Base-by-base conservation (phyloP, 1,139 yeast genomes). In the Petasospora rhodanensis region DNA sequence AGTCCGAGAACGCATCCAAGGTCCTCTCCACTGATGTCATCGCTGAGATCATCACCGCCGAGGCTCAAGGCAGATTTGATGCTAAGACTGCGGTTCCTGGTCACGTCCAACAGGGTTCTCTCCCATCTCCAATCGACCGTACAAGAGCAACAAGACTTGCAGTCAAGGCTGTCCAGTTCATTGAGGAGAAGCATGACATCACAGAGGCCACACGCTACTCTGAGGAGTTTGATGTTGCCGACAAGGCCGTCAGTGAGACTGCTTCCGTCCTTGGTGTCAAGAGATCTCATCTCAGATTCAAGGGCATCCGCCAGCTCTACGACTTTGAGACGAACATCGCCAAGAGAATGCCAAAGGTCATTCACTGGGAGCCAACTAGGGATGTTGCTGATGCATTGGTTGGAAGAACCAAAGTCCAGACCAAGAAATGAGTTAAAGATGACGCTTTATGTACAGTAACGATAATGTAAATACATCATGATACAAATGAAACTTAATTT, bases 191-290 rank as follows among this genome's bases (percentile, higher is more conserved):
- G 29, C 56, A 52, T 34, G 55, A 42, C 6, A 37, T 50, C 18
- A 51, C 58, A 23, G 38, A 48, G 18, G 41, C 48, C 11, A 49
- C 54, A 21, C 56, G 58, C 41, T 55, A 56, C 17, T 48, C 49
- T 19, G 56, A 52, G 9, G 26, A 32, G 9, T 60, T 56, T 42
- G 55, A 55, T 29, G 41, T 49, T 14, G 51, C 51, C 30, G 51
- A 58, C 34, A 56, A 54, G 27, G 62, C 52, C 6, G 55, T 76
- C 14, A 47, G 66, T 21, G 64, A 62, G 8, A 81, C 95, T 22
- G 96, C 96, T 15, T 76, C 84, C 17, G 96, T 91, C 13, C 66
- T 91, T 47, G 97, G 98, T 48, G 73, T 89, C 42, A 76, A 79
- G 55, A 76, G 85, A 24, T 78, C 95, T 9, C 85, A 82, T 54